A percentile compares a stretch with the other conserved stretches of the same genome.
phyloP scores from a whole-genome alignment of 306 rosid genomes.

The Sesbania bispinosa region DNA sequence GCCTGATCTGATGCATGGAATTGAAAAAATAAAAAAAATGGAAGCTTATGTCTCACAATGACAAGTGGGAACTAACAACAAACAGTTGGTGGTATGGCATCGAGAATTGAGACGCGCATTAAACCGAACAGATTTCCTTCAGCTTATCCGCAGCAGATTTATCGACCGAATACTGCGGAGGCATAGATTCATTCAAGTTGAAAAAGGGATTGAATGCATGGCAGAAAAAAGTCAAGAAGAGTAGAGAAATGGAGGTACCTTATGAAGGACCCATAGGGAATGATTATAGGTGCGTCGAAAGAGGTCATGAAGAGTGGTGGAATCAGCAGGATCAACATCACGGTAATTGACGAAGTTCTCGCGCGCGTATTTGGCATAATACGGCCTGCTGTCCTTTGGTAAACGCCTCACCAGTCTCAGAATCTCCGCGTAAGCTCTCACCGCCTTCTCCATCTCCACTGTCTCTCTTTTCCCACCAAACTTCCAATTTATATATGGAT shows the following conservation, averaged over 20 bases:
- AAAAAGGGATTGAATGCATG: too few species aligned
- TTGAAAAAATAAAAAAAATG: too few species aligned
- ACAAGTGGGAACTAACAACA: constrained; percentile 27
- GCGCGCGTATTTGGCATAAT: constrained; percentile 48
- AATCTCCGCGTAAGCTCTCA: constrained; percentile 68
- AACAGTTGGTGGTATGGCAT: constrained; percentile 37
- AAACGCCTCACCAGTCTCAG: constrained; percentile 38
- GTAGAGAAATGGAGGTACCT: too few species aligned
- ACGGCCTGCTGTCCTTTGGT: constrained; percentile 38
- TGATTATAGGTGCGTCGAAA: constrained; percentile 43
- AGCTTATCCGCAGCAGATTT: constrained; percentile 65
- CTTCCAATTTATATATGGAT: too few species aligned
- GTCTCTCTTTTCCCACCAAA: too few species aligned
- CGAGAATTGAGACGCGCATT: background rate
- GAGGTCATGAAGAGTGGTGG: constrained; percentile 12
- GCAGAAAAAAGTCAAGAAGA: too few species aligned
- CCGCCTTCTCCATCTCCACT: constrained; percentile 61
- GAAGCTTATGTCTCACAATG: too few species aligned
- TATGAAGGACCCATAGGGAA: constrained; percentile 76
- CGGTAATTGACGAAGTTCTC: constrained; percentile 63
- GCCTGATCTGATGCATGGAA: too few species aligned
- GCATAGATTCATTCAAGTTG: too few species aligned
- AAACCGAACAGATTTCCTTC: constrained; percentile 40
- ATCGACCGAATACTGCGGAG: constrained; percentile 63
- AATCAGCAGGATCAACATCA: constrained; percentile 32